Percentiles rank a stretch among this genome's conserved stretches.
phyloP scores from a whole-genome alignment of 805 yeast species.

The Ogataea naganishii region DNA sequence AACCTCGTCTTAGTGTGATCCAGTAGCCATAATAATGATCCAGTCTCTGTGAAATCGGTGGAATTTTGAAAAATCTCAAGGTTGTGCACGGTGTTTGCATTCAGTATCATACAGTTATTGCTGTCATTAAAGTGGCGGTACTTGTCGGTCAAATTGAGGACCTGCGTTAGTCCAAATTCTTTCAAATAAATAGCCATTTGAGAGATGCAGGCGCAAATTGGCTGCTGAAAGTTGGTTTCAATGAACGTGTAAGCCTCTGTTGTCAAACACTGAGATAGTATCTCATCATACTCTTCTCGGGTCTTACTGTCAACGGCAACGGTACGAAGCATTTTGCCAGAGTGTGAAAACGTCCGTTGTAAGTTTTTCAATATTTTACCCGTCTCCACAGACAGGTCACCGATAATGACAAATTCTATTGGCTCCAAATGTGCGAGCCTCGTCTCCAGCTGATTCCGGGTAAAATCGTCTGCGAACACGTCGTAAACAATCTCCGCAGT shows the following conservation, averaged over 20 bases:
- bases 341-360: constrained; percentile 1
- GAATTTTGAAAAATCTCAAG: constrained; percentile 68
- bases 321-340: constrained; percentile 7
- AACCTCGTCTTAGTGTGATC: constrained; percentile 74
- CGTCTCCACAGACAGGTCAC: constrained; percentile 28
- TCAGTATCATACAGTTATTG: constrained; percentile 40
- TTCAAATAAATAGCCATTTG: constrained; percentile 45
- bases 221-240: constrained; percentile 4
- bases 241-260: constrained; percentile 10
- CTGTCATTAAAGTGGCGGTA: constrained; percentile 41
- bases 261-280: constrained; percentile 5
- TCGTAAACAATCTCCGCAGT: constrained; percentile 77
- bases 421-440: constrained; percentile 70
- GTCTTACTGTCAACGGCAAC: constrained; percentile 3
- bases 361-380: constrained; percentile 6
- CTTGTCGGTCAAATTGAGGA: constrained; percentile 45
- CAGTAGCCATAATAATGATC: constrained; percentile 72
- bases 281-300: constrained; percentile 5
- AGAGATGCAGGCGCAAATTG: constrained; percentile 22
- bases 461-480: constrained; percentile 48
- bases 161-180: constrained; percentile 53
- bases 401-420: constrained; percentile 53
- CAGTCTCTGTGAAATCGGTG: constrained; percentile 47
- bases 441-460: constrained; percentile 62
- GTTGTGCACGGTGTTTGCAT: constrained; percentile 57